Evolutionary conservation across 2,329 filamentous ascomycete species (phyloP), one percentile per base, ranked within the genome.

Genomic region (Westerdykella aurantiaca): DNA sequence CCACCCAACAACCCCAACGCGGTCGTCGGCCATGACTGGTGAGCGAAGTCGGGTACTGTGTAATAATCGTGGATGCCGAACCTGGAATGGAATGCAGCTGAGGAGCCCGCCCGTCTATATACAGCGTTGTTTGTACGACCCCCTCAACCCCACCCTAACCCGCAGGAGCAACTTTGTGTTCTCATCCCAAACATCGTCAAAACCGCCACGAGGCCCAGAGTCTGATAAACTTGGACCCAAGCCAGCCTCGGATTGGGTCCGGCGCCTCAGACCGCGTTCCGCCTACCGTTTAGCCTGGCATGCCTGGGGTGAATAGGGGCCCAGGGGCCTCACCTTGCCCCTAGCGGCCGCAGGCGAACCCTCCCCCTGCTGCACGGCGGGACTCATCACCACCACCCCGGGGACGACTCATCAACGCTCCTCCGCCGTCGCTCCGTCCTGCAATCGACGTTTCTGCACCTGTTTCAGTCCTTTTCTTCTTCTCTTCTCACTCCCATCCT

Each of bases 401-500:
- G 51, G 51, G 53, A 58, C 48, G 25, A 12, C 25, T 29, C 25
- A 29, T 58, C 56, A 60, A 52, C 47, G 50, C 51, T 41, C 43
- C 35, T 42, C 47, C 49, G 52, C 53, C 53, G 37, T 47, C 57
- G 55, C 51, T 49, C 51, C 53, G 48, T 50, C 53, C 56, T 49
- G 53, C 49, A 47, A 34, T 48, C 48, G 47, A 44, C 56, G 47
- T 58, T 56, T 62, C 58, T 55, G 51, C 52, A 57, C 39, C 46
- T 43, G 48, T 67, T 67, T 66, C 63, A 67, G 46, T 46, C 49
- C 43, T 39, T 48, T 43, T 51, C 49, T 48, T 52, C 50, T 43
- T 49, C 46, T 46, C 45, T 46, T 55, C 41, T 53, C 49, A 38
- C 49, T 42, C 45, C 41, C 57, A 56, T 53, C 57, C 52, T 51